Base-by-base conservation (phyloP, 805 yeast species). In the Candida chauliodis region DNA sequence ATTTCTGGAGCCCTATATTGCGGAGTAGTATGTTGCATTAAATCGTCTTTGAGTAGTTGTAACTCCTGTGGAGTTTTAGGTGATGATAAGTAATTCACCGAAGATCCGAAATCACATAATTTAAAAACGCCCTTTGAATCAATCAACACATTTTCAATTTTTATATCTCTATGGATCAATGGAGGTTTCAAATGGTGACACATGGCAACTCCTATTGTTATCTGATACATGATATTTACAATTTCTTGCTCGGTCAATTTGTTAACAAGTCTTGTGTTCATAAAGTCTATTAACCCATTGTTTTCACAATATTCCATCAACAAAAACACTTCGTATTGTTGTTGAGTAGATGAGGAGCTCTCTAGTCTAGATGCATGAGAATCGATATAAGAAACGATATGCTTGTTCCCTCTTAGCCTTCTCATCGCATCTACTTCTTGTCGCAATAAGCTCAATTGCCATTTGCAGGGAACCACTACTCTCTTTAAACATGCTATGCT, bases 351-450 rank as follows among this genome's bases (percentile, higher is more conserved):
- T 2, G 67, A 56, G 3, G 41, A 33, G 16, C 41, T 36, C 17
- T 51, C 48, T 59, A 83, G 64, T 49, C 95, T 73, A 9, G 95
- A 79, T 5, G 99, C 99, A 63, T 93, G 96, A 2, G 96, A 87
- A 59, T 93, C 99, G 37, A 89, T 85, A 58, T 93, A 93, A 2
- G 87, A 80, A 1, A 93, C 99, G 44, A 93, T 79, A 55, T 82
- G 81, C 32, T 75, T 74, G 47, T 84, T 76, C 7, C 95, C 95
- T 44, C 81, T 69, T 23, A 93, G 69, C 19, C 95, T 71, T 61
- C 87, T 85, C 98, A 93, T 91, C 9, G 97, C 95, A 56, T 93
- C 98, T 11, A 93, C 99, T 59, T 93, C 99, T 27, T 95, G 96
- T 45, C 98, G 69, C 36, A 93, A 68, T 17, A 82, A 75, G 50